Evolutionary conservation across 768 basidiomycete species (phyloP), one percentile per base, ranked within the genome.

Genomic region (Kwoniella sp.): DNA sequence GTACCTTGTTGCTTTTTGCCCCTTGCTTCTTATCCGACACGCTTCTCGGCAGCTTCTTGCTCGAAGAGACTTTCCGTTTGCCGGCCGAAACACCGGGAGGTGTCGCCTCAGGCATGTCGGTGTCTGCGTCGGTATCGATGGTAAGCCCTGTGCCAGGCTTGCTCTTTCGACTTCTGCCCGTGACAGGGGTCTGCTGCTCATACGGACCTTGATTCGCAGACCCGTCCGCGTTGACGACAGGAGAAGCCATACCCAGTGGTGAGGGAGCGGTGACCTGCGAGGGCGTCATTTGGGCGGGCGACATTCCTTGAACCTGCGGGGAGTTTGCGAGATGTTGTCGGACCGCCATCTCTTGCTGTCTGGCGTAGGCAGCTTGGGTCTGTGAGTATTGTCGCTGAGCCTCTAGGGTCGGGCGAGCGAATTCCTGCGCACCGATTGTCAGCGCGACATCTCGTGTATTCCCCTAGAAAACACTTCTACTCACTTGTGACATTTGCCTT

Each of bases 371-470:
- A 17, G 53, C 53, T 43, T 60, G 58, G 17, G 25, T 55, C 31
- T 51, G 58, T 4, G 58, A 49, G 26, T 60, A 60, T 41, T 60
- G 58, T 1, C 53, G 41, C 36, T 60, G 53, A 10, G 58, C 58
- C 20, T 60, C 58, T 6, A 48, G 31, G 14, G 54, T 23, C 3
- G 48, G 32, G 40, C 58, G 36, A 10, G 55, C 25, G 29, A 31
- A n/a, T 11, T 47, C 55, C 48, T 56, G 19, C 12, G 12, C 5
- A 33, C 19, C 6, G 26, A 27, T 22, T 32, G 34, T 34, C 14
- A 45, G n/a, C 5, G n/a, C 7, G 5, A 15, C 19, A 34, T 27
- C 25, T 34, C 27, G 32, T 22, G n/a, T 32, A 6, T 5, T 33
- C 32, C 32, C 32, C 9, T 33, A 10, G 26, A 6, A 15, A 10